Conservation (phyloP, 2,329 filamentous ascomycete genomes). For the Aureobasidium sp. region DNA sequence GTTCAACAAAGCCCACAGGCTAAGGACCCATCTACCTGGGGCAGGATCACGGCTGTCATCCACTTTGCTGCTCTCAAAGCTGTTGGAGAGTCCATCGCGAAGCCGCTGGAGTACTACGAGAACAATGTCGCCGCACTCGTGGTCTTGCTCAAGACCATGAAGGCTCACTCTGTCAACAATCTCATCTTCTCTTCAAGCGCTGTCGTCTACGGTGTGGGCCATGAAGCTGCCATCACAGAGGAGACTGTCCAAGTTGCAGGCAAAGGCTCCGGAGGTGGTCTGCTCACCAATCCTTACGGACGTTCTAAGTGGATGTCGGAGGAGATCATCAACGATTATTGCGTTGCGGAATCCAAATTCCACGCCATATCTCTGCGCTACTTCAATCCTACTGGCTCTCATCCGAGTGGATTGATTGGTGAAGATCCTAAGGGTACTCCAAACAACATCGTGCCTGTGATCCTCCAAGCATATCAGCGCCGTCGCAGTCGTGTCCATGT, state of each 20-base stretch:
- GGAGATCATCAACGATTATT: conserved; percentile 69
- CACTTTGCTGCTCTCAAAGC: conserved; percentile 76
- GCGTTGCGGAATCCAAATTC: conserved; percentile 66
- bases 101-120: conserved; percentile 70
- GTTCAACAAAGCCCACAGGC: conserved; percentile 23
- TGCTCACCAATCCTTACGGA: conserved; percentile 72
- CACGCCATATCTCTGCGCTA: conserved; percentile 70
- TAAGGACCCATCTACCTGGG: conserved; percentile 41
- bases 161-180: conserved; percentile 67
- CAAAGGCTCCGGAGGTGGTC: conserved; percentile 49
- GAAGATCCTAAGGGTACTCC: conserved; percentile 69
- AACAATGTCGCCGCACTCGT: conserved; percentile 74
- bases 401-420: conserved; percentile 68
- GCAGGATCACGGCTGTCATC: conserved; percentile 68
- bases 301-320: conserved; percentile 75
- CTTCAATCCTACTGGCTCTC: conserved; percentile 74
- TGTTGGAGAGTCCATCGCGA: conserved; percentile 67
- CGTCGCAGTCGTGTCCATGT: conserved; percentile 61
- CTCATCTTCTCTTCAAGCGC: conserved; percentile 75
- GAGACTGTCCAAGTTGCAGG: conserved; percentile 25
- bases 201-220: conserved; percentile 64
- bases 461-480: conserved; percentile 33
- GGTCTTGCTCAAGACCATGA: conserved; percentile 63
- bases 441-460: conserved; percentile 71
- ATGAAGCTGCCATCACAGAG: conserved; percentile 17